These are phyloP conservation scores for Blastomyces percursus DNA, from an alignment of 2,329 filamentous ascomycete species.

Conservation along the genomic window DNA sequence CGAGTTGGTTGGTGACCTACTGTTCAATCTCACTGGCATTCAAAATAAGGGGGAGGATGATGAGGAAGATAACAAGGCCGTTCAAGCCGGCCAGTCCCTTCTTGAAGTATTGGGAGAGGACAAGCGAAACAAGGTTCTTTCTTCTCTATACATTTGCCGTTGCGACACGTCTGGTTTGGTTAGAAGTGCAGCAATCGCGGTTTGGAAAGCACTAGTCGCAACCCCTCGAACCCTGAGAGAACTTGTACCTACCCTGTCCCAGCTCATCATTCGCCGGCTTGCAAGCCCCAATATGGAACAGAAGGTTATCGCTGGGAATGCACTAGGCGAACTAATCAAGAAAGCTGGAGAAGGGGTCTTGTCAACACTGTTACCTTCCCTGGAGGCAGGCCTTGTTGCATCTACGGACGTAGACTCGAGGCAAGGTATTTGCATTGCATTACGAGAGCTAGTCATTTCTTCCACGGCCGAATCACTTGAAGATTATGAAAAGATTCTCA, in stretches of 20 bases:
- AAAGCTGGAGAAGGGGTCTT: slow-evolving; percentile 93
- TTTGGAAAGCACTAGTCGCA: slow-evolving; percentile 95
- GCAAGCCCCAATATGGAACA: slow-evolving; percentile 97
- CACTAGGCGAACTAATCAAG: slow-evolving; percentile 88
- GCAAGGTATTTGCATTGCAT: slow-evolving; percentile 93
- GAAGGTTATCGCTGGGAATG: slow-evolving; percentile 96
- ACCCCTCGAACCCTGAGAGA: slow-evolving; percentile 89
- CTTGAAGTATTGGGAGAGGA: slow-evolving; percentile 91
- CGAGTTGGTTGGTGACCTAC: slow-evolving; percentile 86
- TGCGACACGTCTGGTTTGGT: slow-evolving; percentile 92
- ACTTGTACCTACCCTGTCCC: slow-evolving; percentile 84
- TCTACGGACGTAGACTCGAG: slow-evolving; percentile 86
- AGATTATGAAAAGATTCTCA: slow-evolving; percentile 88
- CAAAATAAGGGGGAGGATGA: slow-evolving; percentile 65
- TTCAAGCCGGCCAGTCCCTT: slow-evolving; percentile 84
- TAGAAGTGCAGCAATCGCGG: slow-evolving; percentile 74
- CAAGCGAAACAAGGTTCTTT: slow-evolving; percentile 91
- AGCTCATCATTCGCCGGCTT: slow-evolving; percentile 85
- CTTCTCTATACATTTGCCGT: slow-evolving; percentile 93
- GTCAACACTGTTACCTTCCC: slow-evolving; percentile 72
- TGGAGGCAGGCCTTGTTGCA: slow-evolving; percentile 80
- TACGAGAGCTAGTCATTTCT: slow-evolving; percentile 84
- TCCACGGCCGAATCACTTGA: slow-evolving; percentile 81
- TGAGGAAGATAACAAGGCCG: slow-evolving; percentile 64
- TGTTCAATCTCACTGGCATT: slow-evolving; percentile 96